Base-by-base conservation (phyloP, 495 filamentous ascomycete species). In the Emericellopsis terricola region DNA sequence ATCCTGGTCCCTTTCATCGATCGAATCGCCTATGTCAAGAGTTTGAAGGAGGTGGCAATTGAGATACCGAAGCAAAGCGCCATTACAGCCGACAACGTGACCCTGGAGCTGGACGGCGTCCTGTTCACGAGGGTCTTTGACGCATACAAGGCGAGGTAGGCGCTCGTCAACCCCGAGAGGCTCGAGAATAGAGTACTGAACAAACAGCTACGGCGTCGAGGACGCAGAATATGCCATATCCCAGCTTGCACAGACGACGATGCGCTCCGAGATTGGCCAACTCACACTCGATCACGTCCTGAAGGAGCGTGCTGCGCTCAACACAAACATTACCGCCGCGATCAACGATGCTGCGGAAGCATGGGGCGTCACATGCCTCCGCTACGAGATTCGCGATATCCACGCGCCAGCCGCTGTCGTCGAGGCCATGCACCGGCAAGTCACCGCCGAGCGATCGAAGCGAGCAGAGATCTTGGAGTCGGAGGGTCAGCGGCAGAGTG, bases 201-300 rank as follows among this genome's bases (percentile, higher is more conserved):
- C 7, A 16, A 33, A 26, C 45, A 92, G 85, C 57, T 96, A 97
- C 51, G 89, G 89, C 27, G 89, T 97, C 27, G 89, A 97, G 59
- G 89, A 97, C 50, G 89, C 89, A 39, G 91, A 96, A 51, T 97
- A 96, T 57, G 89, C 89, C 50, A 96, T 97, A 60, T 85, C 81
- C 14, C 89, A 97, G 47, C 77, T 97, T 13, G 89, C 89, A 2
- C 89, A 97, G 56, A 97, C 89, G 2, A 97, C 89, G 0, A 97
- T 97, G 89, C 84, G 89, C 39, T 84, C 78, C 37, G 89, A 97
- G 53, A 97, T 97, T 50, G 89, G 89, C 40, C 85, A 94, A 46
- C 69, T 97, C 13, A 81, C 86, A 0, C 78, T 97, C 45, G 89
- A 97, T 56, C 86, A 96, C 59, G 89, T 97, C 26, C 68, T 97